Evolutionary conservation across 2,329 filamentous ascomycete genomes (phyloP), one percentile per base, ranked within the genome.

Genomic region (Huntiella omanensis): DNA sequence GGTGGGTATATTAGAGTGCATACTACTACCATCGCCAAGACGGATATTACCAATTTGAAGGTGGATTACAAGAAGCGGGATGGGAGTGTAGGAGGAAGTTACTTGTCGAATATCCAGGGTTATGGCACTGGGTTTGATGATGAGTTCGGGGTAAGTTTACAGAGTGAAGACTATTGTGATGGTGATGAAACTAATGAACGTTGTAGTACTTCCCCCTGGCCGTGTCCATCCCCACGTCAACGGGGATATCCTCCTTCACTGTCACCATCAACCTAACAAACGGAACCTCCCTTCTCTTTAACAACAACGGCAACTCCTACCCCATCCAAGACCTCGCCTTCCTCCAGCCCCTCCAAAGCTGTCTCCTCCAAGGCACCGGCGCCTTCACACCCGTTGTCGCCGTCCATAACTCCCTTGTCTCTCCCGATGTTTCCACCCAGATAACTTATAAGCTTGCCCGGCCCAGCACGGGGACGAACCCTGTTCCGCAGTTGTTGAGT

Each of bases 191-290:
- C 12, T 13, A 37, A 44, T 19, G 12, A 12, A 32, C 4, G 1
- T 5, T 16, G 16, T 42, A 52, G 50, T 73, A 73, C 58, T 70
- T 64, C 52, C 67, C 64, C n/a, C 58, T 70, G 34, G 53, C 59
- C n/a, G 53, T 56, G 22, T 59, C 70, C 47, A 68, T 86, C 53
- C 57, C 71, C 51, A 63, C 73, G 52, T 60, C 71, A 49, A 62
- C 70, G 48, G 66, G 80, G 52, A 72, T 83, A 59, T 69, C 78
- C 36, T 68, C 77, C 52, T 72, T 81, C 61, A 65, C 64, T 51
- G 56, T 76, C 54, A 59, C 69, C 2, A 54, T 77, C 45, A 69
- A 65, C 47, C 59, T 64, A 45, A 62, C 59, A 3, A 64, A 66
- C 50, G 72, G 71, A 5, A 60, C 62, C 12, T 65, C 58, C 16